Conservation (phyloP, 257 asterid genomes). For the Solanum pinnatisectum region DNA sequence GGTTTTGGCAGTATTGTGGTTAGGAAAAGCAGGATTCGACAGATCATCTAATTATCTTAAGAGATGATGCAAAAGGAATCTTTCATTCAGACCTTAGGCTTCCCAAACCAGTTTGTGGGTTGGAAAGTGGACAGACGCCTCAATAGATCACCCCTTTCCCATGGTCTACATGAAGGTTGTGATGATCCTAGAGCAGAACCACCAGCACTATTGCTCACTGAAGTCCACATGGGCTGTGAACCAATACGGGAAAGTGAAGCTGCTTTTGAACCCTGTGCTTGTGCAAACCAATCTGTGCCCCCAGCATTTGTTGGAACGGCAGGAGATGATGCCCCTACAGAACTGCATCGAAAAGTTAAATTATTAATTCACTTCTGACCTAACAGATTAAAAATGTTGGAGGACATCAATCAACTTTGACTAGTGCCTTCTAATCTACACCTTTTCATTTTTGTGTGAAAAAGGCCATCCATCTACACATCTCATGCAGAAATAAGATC, state of each 20-base stretch:
- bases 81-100: slow-evolving; percentile 70
- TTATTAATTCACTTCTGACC: not conserved
- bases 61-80: not conserved
- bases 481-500: not conserved
- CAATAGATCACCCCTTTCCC: slow-evolving; percentile 97
- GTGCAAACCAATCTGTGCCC: slow-evolving; percentile 71
- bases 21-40: not conserved
- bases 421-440: not conserved
- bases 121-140: slow-evolving; percentile 90
- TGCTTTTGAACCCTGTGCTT: slow-evolving; percentile 75
- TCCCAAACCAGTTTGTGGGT: slow-evolving; percentile 89
- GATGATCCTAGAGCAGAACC: slow-evolving; percentile 92
- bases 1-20: not conserved
- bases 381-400: not conserved
- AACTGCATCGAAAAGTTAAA: slow-evolving; percentile 28
- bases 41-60: not conserved
- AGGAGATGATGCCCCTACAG: slow-evolving; percentile 98
- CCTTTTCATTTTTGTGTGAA: not conserved
- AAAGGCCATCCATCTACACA: not conserved
- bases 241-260: slow-evolving; percentile 77
- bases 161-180: slow-evolving; percentile 97
- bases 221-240: slow-evolving; percentile 59
- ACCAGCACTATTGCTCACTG: slow-evolving; percentile 87
- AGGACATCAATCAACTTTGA: not conserved
- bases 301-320: slow-evolving; percentile 83